phyloP scores from a whole-genome alignment of 768 basidiomycete species.

The Naganishia onofrii region DNA sequence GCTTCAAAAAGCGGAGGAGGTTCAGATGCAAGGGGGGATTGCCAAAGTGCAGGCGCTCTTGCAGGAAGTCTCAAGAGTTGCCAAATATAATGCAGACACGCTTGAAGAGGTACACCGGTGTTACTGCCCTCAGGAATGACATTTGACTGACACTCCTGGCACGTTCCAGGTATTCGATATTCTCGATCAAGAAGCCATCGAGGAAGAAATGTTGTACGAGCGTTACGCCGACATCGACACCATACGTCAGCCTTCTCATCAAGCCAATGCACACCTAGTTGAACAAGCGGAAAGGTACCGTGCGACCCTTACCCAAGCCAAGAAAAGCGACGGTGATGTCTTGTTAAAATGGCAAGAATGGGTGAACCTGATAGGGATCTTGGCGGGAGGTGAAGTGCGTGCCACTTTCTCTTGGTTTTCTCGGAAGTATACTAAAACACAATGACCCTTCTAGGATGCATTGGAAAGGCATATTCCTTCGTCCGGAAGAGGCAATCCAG shows the following conservation, averaged over 20 bases:
- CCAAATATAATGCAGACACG: slow-evolving; percentile 61
- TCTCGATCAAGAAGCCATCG: slow-evolving; percentile 71
- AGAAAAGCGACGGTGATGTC: slow-evolving; percentile 71
- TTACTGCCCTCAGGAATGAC: slow-evolving; percentile 5
- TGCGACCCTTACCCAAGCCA: slow-evolving; percentile 68
- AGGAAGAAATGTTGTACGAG: slow-evolving; percentile 52
- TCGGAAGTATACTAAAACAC: not conserved
- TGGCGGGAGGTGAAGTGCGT: slow-evolving; percentile 67
- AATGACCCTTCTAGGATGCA: slow-evolving; percentile 2
- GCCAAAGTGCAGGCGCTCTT: slow-evolving; percentile 68
- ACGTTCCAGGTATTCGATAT: slow-evolving; percentile 72
- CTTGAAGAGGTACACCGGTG: slow-evolving; percentile 67
- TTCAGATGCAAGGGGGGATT: slow-evolving; percentile 73
- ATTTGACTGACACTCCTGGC: slow-evolving; percentile 7
- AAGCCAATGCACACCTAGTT: slow-evolving; percentile 72
- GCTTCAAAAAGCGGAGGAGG: slow-evolving; percentile 77
- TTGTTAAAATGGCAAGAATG: slow-evolving; percentile 84
- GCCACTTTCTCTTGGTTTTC: not conserved
- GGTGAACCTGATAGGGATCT: slow-evolving; percentile 67
- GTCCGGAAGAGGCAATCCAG: slow-evolving; percentile 55
- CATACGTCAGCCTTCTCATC: slow-evolving; percentile 66
- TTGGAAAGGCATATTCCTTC: slow-evolving; percentile 47
- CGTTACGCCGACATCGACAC: slow-evolving; percentile 44
- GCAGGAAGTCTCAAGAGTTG: slow-evolving; percentile 68
- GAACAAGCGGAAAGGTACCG: slow-evolving; percentile 70